Evolutionary conservation across 768 basidiomycete genomes (phyloP), one percentile per base, ranked within the genome.

Genomic region (Suillus occidentalis): DNA sequence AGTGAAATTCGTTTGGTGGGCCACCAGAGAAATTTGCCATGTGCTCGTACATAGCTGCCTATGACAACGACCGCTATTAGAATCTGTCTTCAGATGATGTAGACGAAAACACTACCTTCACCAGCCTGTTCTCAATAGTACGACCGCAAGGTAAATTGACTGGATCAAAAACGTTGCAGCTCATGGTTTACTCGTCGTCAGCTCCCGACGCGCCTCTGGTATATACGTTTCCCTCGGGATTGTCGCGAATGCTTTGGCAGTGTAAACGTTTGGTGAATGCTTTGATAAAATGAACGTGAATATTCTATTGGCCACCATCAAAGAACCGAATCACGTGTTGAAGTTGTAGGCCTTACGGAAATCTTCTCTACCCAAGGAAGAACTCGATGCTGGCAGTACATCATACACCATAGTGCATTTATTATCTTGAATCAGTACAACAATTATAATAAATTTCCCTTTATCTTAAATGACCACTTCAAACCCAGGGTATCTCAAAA

Each of bases 41-140:
- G 70, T 94, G 89, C 74, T 98, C 96, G 68, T 95, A 96, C 84
- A 96, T 82, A 0, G 96, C 89, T n/a, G 87, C 92, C 94, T 98
- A 69, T 5, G 20, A 61, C 4, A 57, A 18, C n/a, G n/a, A n/a
- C 25, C n/a, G 56, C 61, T 49, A 63, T 62, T 45, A 57, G 31
- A 4, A 34, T 28, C 5, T 43, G 45, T 20, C 47, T 28, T 42
- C n/a, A 6, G 2, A 10, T 31, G 22, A n/a, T 31, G 50, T 22
- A 40, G 20, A 39, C 20, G 16, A 25, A 52, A 34, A 22, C 34
- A 72, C 68, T 60, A 86, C 87, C 78, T 89, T 89, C 37, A 83
- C 81, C 13, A 88, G 79, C 55, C 84, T 77, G 66, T 88, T 89
- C 25, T 63, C 55, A 31, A 86, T 68, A 10, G 42, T 70, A 40